These are phyloP conservation scores for Fusarium tanahbumbuense DNA, from an alignment of 2,329 filamentous ascomycete species.

Conservation along the genomic window DNA sequence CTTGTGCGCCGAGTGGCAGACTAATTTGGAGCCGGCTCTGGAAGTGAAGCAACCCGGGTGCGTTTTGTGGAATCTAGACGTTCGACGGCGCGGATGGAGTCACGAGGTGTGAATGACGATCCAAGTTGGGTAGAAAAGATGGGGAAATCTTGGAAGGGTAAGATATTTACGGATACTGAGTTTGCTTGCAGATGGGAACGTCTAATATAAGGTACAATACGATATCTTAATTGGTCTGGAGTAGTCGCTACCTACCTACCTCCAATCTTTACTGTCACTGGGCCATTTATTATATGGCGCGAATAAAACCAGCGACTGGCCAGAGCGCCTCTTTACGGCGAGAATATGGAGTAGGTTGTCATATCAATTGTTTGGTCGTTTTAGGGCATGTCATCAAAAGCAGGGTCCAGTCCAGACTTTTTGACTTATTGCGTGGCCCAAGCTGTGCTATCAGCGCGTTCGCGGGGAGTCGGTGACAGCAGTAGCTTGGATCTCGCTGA, in stretches of 20 bases:
- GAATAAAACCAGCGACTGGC: slow-evolving; percentile 12
- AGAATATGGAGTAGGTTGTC: slow-evolving; percentile 6
- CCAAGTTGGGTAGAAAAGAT: slow-evolving; percentile 8
- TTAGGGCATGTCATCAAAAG: slow-evolving; percentile 14
- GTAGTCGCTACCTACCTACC: too few relatives aligned
- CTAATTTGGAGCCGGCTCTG: slow-evolving; percentile 34
- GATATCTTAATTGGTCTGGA: background rate
- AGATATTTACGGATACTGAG: background rate
- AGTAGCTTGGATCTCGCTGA: slow-evolving; percentile 31
- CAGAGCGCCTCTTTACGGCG: slow-evolving; percentile 1
- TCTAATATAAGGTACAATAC: slow-evolving; percentile 1
- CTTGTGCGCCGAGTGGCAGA: slow-evolving; percentile 29
- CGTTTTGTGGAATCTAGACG: slow-evolving; percentile 37
- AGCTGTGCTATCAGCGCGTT: slow-evolving; percentile 17
- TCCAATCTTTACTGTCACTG: slow-evolving; percentile 1
- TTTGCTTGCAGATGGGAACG: background rate
- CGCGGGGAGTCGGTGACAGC: slow-evolving; percentile 30
- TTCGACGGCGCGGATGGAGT: slow-evolving; percentile 28
- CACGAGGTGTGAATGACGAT: slow-evolving; percentile 27
- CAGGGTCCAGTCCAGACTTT: slow-evolving; percentile 18
- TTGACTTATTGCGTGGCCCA: slow-evolving; percentile 25
- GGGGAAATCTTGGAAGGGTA: slow-evolving; percentile 26
- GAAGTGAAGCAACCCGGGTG: slow-evolving; percentile 31
- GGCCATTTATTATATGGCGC: slow-evolving; percentile 1
- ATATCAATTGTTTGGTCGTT: slow-evolving; percentile 9